Percentiles rank a stretch among this genome's conserved stretches.
Conservation (phyloP, 345 rosid genomes). For the Citrus mangshanensis region DNA sequence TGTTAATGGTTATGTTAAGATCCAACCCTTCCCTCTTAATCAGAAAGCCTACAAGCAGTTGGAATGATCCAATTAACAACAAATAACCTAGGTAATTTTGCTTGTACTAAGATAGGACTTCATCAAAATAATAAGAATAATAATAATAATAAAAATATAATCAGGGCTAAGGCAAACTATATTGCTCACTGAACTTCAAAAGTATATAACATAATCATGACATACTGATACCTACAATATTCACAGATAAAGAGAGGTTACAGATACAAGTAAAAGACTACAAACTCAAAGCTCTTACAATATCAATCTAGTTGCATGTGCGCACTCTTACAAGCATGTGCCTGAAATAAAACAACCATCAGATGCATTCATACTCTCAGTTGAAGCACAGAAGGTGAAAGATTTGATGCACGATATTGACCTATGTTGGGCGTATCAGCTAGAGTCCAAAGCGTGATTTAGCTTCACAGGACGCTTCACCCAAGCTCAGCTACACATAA, state of each 20-base stretch:
- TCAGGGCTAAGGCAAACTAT: slow-evolving; percentile 19
- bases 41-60: not conserved
- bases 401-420: slow-evolving; percentile 10
- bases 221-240: slow-evolving; percentile 49
- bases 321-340: slow-evolving; percentile 46
- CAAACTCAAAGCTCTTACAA: slow-evolving; percentile 34
- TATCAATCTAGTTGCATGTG: slow-evolving; percentile 34
- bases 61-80: not conserved
- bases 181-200: slow-evolving; percentile 25
- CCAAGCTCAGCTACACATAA: slow-evolving; percentile 12
- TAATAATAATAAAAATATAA: too few relatives aligned
- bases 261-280: slow-evolving; percentile 33
- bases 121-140: too few relatives aligned
- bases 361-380: slow-evolving; percentile 35
- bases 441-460: slow-evolving; percentile 16
- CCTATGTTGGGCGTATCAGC: slow-evolving; percentile 8
- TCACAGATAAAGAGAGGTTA: slow-evolving; percentile 40
- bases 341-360: slow-evolving; percentile 43
- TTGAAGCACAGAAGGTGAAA: slow-evolving; percentile 20
- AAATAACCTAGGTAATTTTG: not conserved
- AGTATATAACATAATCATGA: slow-evolving; percentile 34
- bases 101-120: not conserved
- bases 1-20: not conserved
- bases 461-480: slow-evolving; percentile 24
- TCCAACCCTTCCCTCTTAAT: not conserved